Base-by-base conservation (phyloP, 2,329 filamentous ascomycete species). In the Neofusicoccum kwambonambiense region DNA sequence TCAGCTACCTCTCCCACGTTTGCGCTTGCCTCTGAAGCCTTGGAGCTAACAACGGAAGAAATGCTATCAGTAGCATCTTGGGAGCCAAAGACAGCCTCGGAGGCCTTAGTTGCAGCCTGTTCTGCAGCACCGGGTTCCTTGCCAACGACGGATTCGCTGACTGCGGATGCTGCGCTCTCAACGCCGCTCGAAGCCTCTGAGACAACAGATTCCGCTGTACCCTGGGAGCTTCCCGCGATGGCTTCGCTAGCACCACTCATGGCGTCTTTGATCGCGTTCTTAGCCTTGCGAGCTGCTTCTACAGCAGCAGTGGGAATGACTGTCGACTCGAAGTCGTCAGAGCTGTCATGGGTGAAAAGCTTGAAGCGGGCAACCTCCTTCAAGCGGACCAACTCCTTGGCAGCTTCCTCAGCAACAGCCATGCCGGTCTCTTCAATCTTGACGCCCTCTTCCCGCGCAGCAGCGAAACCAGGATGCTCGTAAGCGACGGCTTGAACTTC, bases 361-460 rank as follows among this genome's bases (percentile, higher is more conserved):
- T 98, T 98, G 89, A 90, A 96, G 66, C 84, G 84, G 7, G 90
- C 91, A 65, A 95, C 90, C 68, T 93, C 88, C 83, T 95, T 97
- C 37, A 99, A 82, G 47, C 89, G 85, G 39, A 83, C 84, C 31
- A 99, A 84, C 75, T 98, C 92, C 71, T 87, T 89, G 15, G 93
- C 94, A 17, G 93, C 89, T 37, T 87, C 80, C 65, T 92, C 88
- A 4, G 95, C 93, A 66, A 91, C 81, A 17, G 83, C 82, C 92
- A 98, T 97, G 62, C 88, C 93, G 62, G 87, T 83, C 52, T 90
- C 88, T 74, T 97, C 89, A 15, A 97, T 80, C 52, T 89, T 86
- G 49, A 87, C 85, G 4, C 87, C 88, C 42, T 87, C 85, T 37
- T 87, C 82, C 71, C 90, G 88, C 17, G 92, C 90, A 63, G 87